phyloP scores from a whole-genome alignment of 768 basidiomycete species.

The Mrakia hoshinonis region DNA sequence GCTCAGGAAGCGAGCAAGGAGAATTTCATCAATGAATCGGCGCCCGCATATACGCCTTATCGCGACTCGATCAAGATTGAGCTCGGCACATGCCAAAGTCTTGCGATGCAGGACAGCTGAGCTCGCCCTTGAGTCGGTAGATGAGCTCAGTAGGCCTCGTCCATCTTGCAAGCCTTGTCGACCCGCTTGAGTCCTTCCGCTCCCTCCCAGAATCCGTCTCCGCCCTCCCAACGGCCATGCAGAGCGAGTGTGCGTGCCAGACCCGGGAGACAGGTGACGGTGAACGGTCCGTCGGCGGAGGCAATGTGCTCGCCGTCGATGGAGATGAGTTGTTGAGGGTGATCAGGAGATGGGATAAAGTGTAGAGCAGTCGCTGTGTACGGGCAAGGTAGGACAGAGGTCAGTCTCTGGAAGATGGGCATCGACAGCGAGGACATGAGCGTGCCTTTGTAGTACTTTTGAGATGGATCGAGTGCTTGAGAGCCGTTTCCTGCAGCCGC shows the following conservation, averaged over 20 bases:
- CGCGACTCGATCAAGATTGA: too few relatives aligned
- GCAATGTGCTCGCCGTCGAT: constrained; percentile 18
- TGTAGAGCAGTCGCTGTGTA: constrained; percentile 2
- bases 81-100: too few relatives aligned
- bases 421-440: not conserved
- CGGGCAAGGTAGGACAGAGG: not conserved
- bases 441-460: constrained; percentile 17
- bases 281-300: constrained; percentile 9
- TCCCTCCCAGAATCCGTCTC: constrained; percentile 6
- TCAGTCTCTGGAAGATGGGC: not conserved
- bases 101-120: too few relatives aligned
- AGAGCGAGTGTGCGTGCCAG: constrained; percentile 13
- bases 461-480: not conserved
- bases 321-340: constrained; percentile 22
- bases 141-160: too few relatives aligned
- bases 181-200: too few relatives aligned
- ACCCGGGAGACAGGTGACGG: not conserved
- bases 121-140: too few relatives aligned
- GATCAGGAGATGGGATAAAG: not conserved
- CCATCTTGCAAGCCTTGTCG: too few relatives aligned
- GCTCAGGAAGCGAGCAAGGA: too few relatives aligned
- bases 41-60: too few relatives aligned
- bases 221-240: constrained; percentile 17
- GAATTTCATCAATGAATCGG: too few relatives aligned
- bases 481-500: not conserved